These are phyloP conservation scores for Linnemannia schmuckeri DNA, from an alignment of 192 early-diverging fungal species.

Conservation along the genomic window DNA sequence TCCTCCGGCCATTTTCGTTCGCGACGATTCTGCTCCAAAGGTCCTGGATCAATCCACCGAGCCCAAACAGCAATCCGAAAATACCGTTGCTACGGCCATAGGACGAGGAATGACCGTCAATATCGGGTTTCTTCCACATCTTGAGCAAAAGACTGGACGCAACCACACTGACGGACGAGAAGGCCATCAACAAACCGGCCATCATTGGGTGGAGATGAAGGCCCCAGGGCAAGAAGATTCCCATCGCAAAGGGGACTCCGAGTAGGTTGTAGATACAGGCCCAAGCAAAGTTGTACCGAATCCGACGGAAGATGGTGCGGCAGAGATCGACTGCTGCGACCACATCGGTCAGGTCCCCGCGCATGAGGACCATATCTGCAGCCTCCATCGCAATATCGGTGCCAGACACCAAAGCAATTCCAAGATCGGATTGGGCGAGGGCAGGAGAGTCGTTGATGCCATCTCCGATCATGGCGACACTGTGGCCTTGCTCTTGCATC, in stretches of 20 bases:
- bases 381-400: slow-evolving; percentile 98
- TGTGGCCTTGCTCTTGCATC: slow-evolving; percentile 70
- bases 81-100: slow-evolving; percentile 55
- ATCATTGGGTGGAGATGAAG: slow-evolving; percentile 90
- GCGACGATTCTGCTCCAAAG: slow-evolving; percentile 27
- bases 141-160: slow-evolving; percentile 89
- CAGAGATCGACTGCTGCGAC: slow-evolving; percentile 89
- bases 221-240: slow-evolving; percentile 88
- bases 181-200: slow-evolving; percentile 95
- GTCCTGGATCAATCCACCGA: slow-evolving; percentile 11
- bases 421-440: slow-evolving; percentile 86
- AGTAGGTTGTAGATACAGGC: slow-evolving; percentile 91
- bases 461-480: slow-evolving; percentile 96
- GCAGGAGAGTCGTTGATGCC: slow-evolving; percentile 97
- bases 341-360: slow-evolving; percentile 87
- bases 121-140: slow-evolving; percentile 64
- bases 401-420: slow-evolving; percentile 90
- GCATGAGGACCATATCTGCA: slow-evolving; percentile 93
- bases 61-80: background rate
- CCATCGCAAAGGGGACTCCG: slow-evolving; percentile 96
- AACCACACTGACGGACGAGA: slow-evolving; percentile 93
- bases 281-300: slow-evolving; percentile 90
- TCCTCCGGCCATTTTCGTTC: background rate
- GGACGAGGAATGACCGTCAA: background rate
- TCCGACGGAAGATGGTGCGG: slow-evolving; percentile 86